These are phyloP conservation scores for Torrubiella hemipterigena DNA, from an alignment of 2,329 filamentous ascomycete genomes.

Conservation along the genomic window DNA sequence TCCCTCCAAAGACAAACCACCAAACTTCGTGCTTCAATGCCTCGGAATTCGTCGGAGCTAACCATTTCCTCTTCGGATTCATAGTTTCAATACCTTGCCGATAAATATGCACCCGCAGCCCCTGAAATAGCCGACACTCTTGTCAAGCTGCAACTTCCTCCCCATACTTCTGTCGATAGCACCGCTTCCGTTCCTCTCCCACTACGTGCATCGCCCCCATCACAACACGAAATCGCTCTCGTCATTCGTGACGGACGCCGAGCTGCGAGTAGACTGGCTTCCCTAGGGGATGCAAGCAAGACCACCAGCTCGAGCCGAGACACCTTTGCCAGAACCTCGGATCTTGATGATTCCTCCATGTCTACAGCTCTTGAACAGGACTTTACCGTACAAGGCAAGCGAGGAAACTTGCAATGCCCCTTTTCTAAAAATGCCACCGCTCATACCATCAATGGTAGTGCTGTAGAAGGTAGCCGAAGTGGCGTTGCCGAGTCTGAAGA, in stretches of 20 bases:
- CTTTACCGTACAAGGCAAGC: slow-evolving; percentile 77
- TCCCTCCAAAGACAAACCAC: slow-evolving; percentile 2
- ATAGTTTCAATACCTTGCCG: slow-evolving; percentile 55
- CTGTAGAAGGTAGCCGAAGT: slow-evolving; percentile 12
- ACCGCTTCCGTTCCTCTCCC: slow-evolving; percentile 42
- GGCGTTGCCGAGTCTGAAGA: slow-evolving; percentile 37
- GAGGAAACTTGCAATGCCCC: slow-evolving; percentile 69
- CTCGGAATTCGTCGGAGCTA: too few relatives aligned
- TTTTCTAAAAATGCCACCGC: slow-evolving; percentile 44
- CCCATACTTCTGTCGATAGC: slow-evolving; percentile 35
- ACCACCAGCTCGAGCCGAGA: slow-evolving; percentile 37
- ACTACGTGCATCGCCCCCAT: slow-evolving; percentile 26
- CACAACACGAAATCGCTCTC: slow-evolving; percentile 45
- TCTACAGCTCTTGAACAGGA: slow-evolving; percentile 70
- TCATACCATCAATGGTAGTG: slow-evolving; percentile 15
- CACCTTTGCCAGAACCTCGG: slow-evolving; percentile 30
- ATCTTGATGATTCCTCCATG: slow-evolving; percentile 39
- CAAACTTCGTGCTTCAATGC: neutral
- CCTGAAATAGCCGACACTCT: slow-evolving; percentile 55
- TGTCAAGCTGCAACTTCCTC: slow-evolving; percentile 53
- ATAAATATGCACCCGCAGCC: slow-evolving; percentile 54
- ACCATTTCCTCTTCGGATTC: too few relatives aligned
- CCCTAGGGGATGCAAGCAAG: slow-evolving; percentile 37
- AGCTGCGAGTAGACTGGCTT: slow-evolving; percentile 40
- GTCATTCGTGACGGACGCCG: slow-evolving; percentile 53